Conservation (phyloP, 2,329 filamentous ascomycete species). For the Aspergillus sp. region DNA sequence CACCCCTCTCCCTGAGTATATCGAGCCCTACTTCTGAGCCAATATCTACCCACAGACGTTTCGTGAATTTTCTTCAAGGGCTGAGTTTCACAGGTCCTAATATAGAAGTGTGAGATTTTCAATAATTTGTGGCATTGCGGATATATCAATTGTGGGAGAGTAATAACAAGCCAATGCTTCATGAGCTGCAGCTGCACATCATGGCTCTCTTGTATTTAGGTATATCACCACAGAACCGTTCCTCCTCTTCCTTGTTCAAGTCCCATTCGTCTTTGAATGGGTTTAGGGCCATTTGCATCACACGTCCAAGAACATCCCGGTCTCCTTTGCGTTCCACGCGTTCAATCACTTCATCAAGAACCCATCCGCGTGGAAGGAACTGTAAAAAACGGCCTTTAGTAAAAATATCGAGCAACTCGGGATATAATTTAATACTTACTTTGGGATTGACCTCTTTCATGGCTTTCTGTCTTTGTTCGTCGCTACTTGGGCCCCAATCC, state of each 20-base stretch:
- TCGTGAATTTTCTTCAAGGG: no score
- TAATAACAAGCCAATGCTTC: background rate
- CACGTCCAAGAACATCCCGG: slow-evolving; percentile 66
- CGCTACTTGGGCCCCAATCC: slow-evolving; percentile 65
- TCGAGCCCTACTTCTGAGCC: no score
- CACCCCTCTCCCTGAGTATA: no score
- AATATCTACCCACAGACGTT: no score
- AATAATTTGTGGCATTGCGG: no score
- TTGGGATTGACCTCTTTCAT: slow-evolving; percentile 92
- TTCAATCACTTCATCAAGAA: slow-evolving; percentile 87
- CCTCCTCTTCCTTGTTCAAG: slow-evolving; percentile 67
- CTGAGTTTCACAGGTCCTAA: no score
- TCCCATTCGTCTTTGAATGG: slow-evolving; percentile 71
- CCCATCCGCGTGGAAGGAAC: slow-evolving; percentile 86
- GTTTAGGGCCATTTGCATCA: slow-evolving; percentile 77
- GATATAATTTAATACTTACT: slow-evolving; percentile 27
- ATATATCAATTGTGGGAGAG: no score
- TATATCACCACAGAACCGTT: slow-evolving; percentile 79
- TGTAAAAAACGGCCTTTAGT: slow-evolving; percentile 16
- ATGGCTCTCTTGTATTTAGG: slow-evolving; percentile 71
- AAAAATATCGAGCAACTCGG: background rate
- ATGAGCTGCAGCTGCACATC: slow-evolving; percentile 96
- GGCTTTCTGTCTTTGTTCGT: slow-evolving; percentile 59
- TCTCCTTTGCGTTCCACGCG: slow-evolving; percentile 82
- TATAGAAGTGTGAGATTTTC: no score